These are phyloP conservation scores for Lactarius quietus DNA, from an alignment of 768 basidiomycete genomes.

Conservation along the genomic window DNA sequence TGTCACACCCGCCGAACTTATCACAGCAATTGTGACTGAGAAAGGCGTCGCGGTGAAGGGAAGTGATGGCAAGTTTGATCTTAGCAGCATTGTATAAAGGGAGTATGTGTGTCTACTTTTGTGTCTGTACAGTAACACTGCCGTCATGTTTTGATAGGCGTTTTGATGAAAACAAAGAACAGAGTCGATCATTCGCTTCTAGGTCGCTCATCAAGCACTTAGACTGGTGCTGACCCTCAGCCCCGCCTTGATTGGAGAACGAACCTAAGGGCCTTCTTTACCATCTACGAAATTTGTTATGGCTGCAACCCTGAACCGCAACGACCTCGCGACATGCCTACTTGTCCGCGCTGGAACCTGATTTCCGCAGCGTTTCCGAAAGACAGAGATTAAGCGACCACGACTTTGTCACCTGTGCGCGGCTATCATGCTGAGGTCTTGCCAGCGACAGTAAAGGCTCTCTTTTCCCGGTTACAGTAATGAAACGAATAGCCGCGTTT, in stretches of 20 bases:
- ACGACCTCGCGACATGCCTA: neutral
- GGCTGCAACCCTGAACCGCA: neutral
- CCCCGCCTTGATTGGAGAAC: neutral
- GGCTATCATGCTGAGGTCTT: neutral
- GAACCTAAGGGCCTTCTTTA: neutral
- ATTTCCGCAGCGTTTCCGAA: too few relatives aligned
- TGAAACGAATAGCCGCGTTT: too few relatives aligned
- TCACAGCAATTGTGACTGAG: conserved; percentile 94
- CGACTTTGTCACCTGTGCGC: neutral
- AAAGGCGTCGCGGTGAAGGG: conserved; percentile 82
- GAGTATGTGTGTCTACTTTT: neutral
- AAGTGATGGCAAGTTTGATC: conserved; percentile 61
- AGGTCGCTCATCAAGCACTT: neutral
- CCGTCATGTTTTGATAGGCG: too few relatives aligned
- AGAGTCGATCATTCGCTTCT: conserved; percentile 1
- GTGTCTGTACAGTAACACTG: neutral
- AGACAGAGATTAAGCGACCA: neutral
- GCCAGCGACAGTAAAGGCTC: neutral
- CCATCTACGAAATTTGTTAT: neutral
- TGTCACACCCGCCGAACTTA: conserved; percentile 90
- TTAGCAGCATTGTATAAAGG: conserved; percentile 50
- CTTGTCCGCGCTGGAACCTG: neutral
- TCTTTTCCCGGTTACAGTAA: neutral
- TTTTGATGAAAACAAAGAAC: neutral
- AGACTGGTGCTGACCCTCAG: neutral